Conservation (phyloP, 352 stramenopile genomes). For the Plasmopara viticola region DNA sequence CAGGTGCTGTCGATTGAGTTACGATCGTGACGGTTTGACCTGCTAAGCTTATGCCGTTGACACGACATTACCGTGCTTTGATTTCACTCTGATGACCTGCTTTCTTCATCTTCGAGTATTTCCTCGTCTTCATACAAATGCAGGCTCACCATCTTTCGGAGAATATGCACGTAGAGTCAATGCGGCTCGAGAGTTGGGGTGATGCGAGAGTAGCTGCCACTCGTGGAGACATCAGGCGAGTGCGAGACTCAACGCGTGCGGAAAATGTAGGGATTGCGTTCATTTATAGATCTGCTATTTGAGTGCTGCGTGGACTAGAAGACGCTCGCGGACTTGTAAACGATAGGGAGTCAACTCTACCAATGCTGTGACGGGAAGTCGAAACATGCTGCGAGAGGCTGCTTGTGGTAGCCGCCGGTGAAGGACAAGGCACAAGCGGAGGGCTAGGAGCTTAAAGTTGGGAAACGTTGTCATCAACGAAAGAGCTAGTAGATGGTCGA, state of each 20-base stretch:
- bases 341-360: constrained; percentile 2
- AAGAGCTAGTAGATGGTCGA: constrained; percentile 15
- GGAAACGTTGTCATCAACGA: neutral
- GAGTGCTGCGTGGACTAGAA: constrained; percentile 29
- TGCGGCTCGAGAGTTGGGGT: constrained; percentile 8
- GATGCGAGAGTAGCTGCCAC: neutral
- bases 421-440: constrained; percentile 13
- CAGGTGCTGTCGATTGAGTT: constrained; percentile 4
- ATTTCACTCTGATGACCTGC: constrained; percentile 10
- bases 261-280: constrained; percentile 14
- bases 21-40: constrained; percentile 6
- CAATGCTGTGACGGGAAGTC: constrained; percentile 4
- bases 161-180: neutral
- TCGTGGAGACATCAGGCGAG: constrained; percentile 16
- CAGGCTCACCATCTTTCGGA: constrained; percentile 11
- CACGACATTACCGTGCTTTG: constrained; percentile 11
- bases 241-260: constrained; percentile 13
- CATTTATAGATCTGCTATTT: constrained; percentile 2
- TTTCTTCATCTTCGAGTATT: constrained; percentile 14
- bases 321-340: constrained; percentile 2
- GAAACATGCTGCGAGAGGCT: constrained; percentile 6
- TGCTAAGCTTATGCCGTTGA: constrained; percentile 18
- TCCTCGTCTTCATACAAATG: constrained; percentile 39
- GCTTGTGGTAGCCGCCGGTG: neutral
- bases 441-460: constrained; percentile 22